Conservation (phyloP, 1,139 yeast genomes). For the Magnusiomyces suaveolens region DNA sequence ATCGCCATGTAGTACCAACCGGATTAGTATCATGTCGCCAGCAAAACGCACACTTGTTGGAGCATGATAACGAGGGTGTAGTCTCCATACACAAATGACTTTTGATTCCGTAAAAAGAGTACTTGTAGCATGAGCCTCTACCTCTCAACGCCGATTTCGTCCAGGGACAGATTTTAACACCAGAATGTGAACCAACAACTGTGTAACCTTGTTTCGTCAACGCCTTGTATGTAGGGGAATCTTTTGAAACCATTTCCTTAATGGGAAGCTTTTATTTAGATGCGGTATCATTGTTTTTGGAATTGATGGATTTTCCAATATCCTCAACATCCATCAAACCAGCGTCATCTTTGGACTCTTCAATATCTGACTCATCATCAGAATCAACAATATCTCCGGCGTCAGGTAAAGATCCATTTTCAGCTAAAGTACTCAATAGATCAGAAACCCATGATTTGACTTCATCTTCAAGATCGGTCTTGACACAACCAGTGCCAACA, state of each 20-base stretch:
- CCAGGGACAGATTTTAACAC: constrained; percentile 94
- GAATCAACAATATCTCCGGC: constrained; percentile 40
- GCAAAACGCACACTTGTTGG: constrained; percentile 91
- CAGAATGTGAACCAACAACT: constrained; percentile 88
- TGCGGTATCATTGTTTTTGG: constrained; percentile 10
- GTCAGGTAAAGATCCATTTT: constrained; percentile 44
- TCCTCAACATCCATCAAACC: constrained; percentile 69
- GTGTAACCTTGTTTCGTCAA: constrained; percentile 90
- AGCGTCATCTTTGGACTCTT: constrained; percentile 20
- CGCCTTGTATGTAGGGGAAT: constrained; percentile 82
- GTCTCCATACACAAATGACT: constrained; percentile 95
- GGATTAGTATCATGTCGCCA: constrained; percentile 98
- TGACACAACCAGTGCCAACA: constrained; percentile 75
- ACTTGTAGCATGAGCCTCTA: constrained; percentile 88
- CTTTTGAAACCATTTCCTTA: constrained; percentile 83
- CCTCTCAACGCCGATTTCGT: constrained; percentile 90
- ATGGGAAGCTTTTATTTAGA: constrained; percentile 17
- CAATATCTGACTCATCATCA: constrained; percentile 39
- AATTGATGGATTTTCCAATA: constrained; percentile 42
- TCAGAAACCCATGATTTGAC: constrained; percentile 59
- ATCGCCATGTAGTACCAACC: constrained; percentile 91
- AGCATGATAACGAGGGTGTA: constrained; percentile 87
- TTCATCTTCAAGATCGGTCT: constrained; percentile 52
- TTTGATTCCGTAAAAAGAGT: constrained; percentile 80
- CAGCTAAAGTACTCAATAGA: constrained; percentile 50